Conservation (phyloP, 148 eudicot genomes). For the Rhododendron ferrugineum region DNA sequence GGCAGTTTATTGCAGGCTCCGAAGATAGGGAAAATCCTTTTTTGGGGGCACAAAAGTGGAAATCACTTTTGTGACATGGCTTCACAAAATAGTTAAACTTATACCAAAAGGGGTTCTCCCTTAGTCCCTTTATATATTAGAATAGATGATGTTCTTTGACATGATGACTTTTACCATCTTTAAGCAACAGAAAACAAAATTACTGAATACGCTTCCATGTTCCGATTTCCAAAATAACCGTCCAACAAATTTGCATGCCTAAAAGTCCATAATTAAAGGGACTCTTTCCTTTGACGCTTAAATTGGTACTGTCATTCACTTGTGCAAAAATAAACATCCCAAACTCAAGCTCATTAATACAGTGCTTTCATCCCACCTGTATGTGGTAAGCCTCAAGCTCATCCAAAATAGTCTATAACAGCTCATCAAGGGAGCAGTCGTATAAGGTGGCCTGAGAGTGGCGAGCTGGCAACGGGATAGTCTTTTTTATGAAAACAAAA, state of each 20-base stretch:
- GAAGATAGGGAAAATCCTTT: not conserved
- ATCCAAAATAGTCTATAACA: not conserved
- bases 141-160: not conserved
- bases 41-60: not conserved
- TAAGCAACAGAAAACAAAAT: not conserved
- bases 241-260: not conserved
- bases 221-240: not conserved
- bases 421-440: not conserved
- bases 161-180: not conserved
- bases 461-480: not conserved
- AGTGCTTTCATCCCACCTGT: not conserved
- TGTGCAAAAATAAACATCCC: not conserved
- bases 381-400: not conserved
- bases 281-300: not conserved
- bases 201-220: not conserved
- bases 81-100: no score
- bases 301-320: not conserved
- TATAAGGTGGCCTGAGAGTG: not conserved
- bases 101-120: not conserved
- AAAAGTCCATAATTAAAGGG: not conserved
- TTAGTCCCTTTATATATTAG: no score
- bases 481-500: not conserved
- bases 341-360: not conserved
- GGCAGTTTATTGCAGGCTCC: not conserved
- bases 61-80: not conserved